phyloP scores from a whole-genome alignment of 2,329 filamentous ascomycete species.

The Aspergillus carbonarius region DNA sequence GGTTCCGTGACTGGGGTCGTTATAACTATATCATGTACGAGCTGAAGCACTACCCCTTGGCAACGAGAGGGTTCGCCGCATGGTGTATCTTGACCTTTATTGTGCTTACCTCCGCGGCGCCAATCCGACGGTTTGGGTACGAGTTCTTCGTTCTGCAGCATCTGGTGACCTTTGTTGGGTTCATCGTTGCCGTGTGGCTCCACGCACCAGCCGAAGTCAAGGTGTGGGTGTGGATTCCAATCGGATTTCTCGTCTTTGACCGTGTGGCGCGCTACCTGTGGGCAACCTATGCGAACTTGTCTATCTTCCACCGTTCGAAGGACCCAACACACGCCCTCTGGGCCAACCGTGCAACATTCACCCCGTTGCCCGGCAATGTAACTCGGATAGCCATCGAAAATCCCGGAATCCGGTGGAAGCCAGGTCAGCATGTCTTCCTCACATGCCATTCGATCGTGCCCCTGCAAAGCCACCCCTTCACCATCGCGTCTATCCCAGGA shows the following conservation, averaged over 20 bases:
- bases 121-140: constrained; percentile 51
- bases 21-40: constrained; percentile 53
- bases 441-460: constrained; percentile 58
- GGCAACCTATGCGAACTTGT: constrained; percentile 43
- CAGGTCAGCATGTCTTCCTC: constrained; percentile 64
- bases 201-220: constrained; percentile 48
- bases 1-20: constrained; percentile 53
- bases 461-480: constrained; percentile 65
- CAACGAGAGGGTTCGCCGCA: constrained; percentile 53
- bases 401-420: constrained; percentile 57
- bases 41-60: constrained; percentile 49
- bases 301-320: constrained; percentile 37
- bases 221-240: constrained; percentile 48
- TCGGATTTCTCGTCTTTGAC: constrained; percentile 49
- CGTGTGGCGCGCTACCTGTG: constrained; percentile 39
- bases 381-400: constrained; percentile 58
- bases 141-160: constrained; percentile 58
- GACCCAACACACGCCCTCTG: constrained; percentile 27
- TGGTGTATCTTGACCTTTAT: constrained; percentile 55
- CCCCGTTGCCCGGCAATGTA: constrained; percentile 54
- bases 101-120: constrained; percentile 51
- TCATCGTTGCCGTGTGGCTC: constrained; percentile 50
- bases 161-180: constrained; percentile 51
- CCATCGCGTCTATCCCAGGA: constrained; percentile 57
- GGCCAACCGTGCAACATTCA: constrained; percentile 46